phyloP scores from a whole-genome alignment of 1,284 basidiomycete genomes.

The Cutaneotrichosporon daszewskae region DNA sequence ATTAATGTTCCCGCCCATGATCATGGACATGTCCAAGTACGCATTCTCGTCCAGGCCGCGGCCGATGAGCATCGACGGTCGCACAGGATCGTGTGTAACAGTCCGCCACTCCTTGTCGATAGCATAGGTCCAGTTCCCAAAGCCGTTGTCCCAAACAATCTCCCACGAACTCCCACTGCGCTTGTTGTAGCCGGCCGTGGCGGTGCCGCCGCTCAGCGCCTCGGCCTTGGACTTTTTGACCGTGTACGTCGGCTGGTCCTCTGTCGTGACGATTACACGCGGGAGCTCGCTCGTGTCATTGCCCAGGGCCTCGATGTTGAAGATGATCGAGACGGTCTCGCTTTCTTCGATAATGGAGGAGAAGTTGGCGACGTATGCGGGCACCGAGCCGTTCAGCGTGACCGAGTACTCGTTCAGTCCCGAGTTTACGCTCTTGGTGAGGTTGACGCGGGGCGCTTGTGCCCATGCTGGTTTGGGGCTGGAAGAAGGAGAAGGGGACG shows the following conservation, averaged over 20 bases:
- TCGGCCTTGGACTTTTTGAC: background rate
- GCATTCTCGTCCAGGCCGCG: conserved; percentile 4
- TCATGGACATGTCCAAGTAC: background rate
- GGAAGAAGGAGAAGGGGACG: too few species aligned
- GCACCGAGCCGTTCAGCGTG: conserved; percentile 3
- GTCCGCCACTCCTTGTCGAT: conserved; percentile 1
- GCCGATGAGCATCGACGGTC: conserved; percentile 5
- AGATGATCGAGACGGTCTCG: background rate
- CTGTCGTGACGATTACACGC: background rate
- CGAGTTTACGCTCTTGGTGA: too few species aligned
- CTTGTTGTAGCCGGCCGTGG: background rate
- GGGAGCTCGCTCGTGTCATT: background rate
- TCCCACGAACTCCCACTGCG: conserved; percentile 54
- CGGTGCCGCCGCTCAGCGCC: background rate
- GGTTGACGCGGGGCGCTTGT: too few species aligned
- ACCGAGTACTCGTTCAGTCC: conserved; percentile 1
- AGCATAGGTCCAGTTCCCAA: conserved; percentile 55
- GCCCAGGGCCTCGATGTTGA: conserved; percentile 4
- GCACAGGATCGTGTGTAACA: background rate
- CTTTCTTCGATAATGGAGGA: background rate
- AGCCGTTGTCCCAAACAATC: conserved; percentile 51
- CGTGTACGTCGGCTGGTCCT: background rate
- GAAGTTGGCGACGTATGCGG: background rate
- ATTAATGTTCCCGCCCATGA: conserved; percentile 1
- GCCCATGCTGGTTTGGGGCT: too few species aligned